These are phyloP conservation scores for Colletotrichum lindemuthianum DNA, from an alignment of 2,329 filamentous ascomycete genomes.

Conservation along the genomic window DNA sequence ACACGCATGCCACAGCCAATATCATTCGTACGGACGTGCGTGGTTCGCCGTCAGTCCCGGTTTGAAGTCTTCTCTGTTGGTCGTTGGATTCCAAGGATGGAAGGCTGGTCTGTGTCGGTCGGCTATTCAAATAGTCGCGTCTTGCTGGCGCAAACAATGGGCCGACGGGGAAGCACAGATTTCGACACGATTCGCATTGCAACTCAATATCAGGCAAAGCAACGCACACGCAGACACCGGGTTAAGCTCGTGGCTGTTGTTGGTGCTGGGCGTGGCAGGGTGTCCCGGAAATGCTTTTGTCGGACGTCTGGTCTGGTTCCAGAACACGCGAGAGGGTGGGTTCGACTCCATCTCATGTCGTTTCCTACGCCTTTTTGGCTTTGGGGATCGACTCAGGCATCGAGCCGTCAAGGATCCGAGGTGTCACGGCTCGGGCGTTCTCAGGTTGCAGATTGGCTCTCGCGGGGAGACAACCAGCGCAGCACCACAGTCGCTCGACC, in stretches of 20 bases:
- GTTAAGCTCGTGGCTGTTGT: conserved; percentile 1
- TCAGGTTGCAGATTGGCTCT: background rate
- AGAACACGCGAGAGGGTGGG: conserved; percentile 30
- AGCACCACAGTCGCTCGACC: background rate
- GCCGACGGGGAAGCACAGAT: too few species aligned
- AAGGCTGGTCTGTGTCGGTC: too few species aligned
- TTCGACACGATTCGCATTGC: conserved; percentile 21
- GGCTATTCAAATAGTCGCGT: too few species aligned
- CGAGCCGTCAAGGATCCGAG: background rate
- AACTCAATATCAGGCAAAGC: conserved; percentile 24
- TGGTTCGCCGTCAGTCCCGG: too few species aligned
- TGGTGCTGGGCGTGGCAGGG: background rate
- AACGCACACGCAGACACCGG: conserved; percentile 15
- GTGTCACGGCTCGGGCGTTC: conserved; percentile 24
- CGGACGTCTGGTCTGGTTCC: conserved; percentile 32
- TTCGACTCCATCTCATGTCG: conserved; percentile 27
- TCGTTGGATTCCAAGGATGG: too few species aligned
- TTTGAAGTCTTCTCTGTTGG: too few species aligned
- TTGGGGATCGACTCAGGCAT: conserved; percentile 32
- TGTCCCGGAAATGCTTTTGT: conserved; percentile 23
- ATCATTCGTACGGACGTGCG: too few species aligned
- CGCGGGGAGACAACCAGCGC: background rate
- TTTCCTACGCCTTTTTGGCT: conserved; percentile 21
- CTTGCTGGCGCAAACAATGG: too few species aligned
- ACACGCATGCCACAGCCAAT: too few species aligned